Percentiles rank a stretch among this genome's conserved stretches.
Conservation (phyloP, 140 eudicot species). For the Stevia rebaudiana region DNA sequence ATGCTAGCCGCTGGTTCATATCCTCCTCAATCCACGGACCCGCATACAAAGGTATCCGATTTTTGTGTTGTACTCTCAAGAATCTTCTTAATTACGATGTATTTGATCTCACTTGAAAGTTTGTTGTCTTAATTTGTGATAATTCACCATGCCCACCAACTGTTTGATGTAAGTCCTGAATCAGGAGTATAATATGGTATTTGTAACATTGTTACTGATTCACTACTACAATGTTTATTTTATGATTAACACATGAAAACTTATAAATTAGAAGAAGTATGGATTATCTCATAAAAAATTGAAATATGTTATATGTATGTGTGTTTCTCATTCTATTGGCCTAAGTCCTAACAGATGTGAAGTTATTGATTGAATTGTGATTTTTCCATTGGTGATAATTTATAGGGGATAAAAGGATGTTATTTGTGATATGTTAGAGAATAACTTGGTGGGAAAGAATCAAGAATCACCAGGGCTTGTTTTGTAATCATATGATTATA, state of each 20-base stretch:
- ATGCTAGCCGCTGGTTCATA: slow-evolving; percentile 18
- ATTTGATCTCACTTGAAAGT: background rate
- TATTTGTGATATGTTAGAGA: background rate
- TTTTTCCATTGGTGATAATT: background rate
- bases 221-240: background rate
- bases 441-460: slow-evolving; percentile 4
- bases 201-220: background rate
- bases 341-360: background rate
- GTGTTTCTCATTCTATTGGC: background rate
- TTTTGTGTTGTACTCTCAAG: background rate
- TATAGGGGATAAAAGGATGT: slow-evolving; percentile 9
- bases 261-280: background rate
- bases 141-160: slow-evolving; percentile 19
- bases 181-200: background rate
- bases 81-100: background rate
- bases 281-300: background rate
- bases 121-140: background rate
- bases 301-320: background rate
- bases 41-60: slow-evolving; percentile 28
- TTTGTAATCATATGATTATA: background rate
- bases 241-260: background rate
- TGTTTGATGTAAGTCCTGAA: slow-evolving; percentile 56
- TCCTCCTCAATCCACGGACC: slow-evolving; percentile 23
- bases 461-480: background rate
- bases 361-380: slow-evolving; percentile 2